Base-by-base conservation (phyloP, 176 grass and related monocot species). In the Paspalum vaginatum region DNA sequence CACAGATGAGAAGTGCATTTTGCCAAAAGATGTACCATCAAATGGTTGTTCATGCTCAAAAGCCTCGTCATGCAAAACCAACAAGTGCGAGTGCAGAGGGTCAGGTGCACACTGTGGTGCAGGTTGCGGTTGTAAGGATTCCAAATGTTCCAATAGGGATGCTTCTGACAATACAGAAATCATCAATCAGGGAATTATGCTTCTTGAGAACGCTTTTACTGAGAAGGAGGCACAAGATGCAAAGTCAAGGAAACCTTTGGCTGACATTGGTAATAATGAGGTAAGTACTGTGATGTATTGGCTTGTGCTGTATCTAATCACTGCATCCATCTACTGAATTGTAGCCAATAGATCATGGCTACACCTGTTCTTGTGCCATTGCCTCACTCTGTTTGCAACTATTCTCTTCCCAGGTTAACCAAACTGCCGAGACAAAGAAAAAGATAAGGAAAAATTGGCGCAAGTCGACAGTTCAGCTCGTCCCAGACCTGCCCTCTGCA, bases 391-490 rank as follows among this genome's bases (percentile, higher is more conserved):
- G n/a, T 18, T 13, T 76, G 48, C 68, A 53, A 43, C 75, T 56
- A 39, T 74, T 79, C 4, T 66, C 48, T 32, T 38, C 58, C 51
- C 79, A 98, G 92, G 72, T 4, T 11, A 81, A 83, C 25, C 71
- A 89, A 68, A 71, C 66, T 40, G 55, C 76, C 9, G 47, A 72
- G 43, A 50, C 61, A 25, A 91, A 91, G 17, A 80, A 47, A n/a
- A 91, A 80, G 57, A 46, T n/a, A 11, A 87, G 93, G 67, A 99
- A 93, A 68, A 93, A 85, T 40, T 99, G 96, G 96, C 93, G 87
- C 65, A 95, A 84, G 61, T 81, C 88, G 2, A 91, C 84, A 42
- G 46, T 97, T 58, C 94, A 94, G 80, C 81, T 94, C 6, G 58
- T 97, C 76, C 67, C 91, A 24, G 56, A 40, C 37, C 79, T 72